Conservation (phyloP, 2,329 filamentous ascomycete species). For the Rhexocercosporidium sp. region DNA sequence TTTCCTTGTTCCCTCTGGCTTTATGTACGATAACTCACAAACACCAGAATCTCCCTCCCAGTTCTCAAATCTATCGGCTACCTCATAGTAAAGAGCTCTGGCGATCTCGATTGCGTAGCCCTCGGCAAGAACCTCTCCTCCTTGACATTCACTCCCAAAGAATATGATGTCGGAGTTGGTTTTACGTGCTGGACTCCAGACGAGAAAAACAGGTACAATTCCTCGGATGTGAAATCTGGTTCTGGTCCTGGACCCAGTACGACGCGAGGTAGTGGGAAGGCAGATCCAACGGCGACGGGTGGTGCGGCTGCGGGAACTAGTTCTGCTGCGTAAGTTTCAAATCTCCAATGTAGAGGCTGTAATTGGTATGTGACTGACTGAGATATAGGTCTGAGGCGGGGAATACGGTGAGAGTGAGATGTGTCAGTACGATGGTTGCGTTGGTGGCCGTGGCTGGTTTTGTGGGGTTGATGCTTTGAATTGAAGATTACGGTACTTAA, state of each 20-base stretch:
- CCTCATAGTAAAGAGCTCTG: conserved; percentile 1
- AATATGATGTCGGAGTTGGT: conserved; percentile 5
- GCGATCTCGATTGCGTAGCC: conserved; percentile 20
- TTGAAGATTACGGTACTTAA: background rate
- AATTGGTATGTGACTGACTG: background rate
- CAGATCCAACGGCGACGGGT: background rate
- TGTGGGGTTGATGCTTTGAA: background rate
- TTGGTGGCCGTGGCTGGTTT: background rate
- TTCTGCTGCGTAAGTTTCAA: background rate
- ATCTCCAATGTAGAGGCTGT: too few relatives aligned
- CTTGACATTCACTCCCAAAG: conserved; percentile 16
- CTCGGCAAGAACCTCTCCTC: conserved; percentile 21
- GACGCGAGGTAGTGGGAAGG: too few relatives aligned
- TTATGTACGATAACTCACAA: background rate
- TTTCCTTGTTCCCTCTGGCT: too few relatives aligned
- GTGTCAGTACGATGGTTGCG: background rate
- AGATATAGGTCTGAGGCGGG: background rate
- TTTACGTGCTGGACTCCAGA: conserved; percentile 20
- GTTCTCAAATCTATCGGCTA: conserved; percentile 14
- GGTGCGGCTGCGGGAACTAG: background rate
- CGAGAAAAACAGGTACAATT: conserved; percentile 18
- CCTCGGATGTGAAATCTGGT: conserved; percentile 5
- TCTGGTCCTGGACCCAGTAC: background rate
- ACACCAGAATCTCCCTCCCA: conserved; percentile 20
- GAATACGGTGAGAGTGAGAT: background rate